A percentile compares a stretch with the other conserved stretches of the same genome.
Evolutionary conservation across 2,329 filamentous ascomycete genomes (phyloP).

Genomic region (Diaporthe citriasiana): DNA sequence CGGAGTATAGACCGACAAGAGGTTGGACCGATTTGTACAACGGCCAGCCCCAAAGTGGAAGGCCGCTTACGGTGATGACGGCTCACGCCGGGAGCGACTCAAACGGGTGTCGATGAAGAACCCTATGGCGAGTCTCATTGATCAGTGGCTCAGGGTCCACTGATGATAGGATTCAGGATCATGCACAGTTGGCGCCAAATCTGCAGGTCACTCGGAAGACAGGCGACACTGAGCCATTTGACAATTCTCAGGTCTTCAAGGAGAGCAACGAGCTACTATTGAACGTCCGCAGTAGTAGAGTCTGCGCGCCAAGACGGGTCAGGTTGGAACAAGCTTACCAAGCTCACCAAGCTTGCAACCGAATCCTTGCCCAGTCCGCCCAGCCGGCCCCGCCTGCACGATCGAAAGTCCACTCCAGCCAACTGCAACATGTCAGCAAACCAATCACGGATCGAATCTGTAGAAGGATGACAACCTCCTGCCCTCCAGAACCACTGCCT

Average conservation of each 20-base stretch:
- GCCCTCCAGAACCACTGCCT: too few species aligned
- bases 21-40: not conserved
- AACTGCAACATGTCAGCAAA: not conserved
- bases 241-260: not conserved
- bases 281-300: not conserved
- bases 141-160: not conserved
- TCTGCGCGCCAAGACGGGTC: not conserved
- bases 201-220: not conserved
- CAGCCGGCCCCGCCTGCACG: not conserved
- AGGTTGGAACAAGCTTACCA: not conserved
- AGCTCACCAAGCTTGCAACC: not conserved
- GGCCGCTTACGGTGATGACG: not conserved
- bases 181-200: not conserved
- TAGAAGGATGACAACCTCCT: too few species aligned
- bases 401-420: not conserved
- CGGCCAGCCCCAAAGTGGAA: not conserved
- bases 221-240: not conserved
- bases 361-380: not conserved
- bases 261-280: not conserved
- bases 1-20: not conserved
- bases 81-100: not conserved
- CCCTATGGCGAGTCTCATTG: not conserved
- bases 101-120: not conserved
- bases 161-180: not conserved
- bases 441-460: too few species aligned